Conservation (phyloP, 495 filamentous ascomycete genomes). For the Xylona heveae region DNA sequence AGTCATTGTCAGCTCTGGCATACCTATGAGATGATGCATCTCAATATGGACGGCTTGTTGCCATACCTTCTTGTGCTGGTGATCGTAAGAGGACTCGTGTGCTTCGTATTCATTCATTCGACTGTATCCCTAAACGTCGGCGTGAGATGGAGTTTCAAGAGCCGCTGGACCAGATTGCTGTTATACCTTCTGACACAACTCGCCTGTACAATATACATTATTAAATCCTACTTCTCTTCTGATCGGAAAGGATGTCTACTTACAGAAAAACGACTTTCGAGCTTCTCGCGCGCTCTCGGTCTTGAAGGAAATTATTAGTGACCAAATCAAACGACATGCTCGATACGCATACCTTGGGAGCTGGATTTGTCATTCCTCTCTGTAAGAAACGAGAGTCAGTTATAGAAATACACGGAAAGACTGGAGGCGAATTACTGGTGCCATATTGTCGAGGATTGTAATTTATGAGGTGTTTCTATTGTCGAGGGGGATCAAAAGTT, state of each 20-base stretch:
- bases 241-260: background rate
- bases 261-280: conserved; percentile 73
- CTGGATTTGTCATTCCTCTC: conserved; percentile 7
- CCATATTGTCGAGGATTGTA: background rate
- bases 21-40: no score
- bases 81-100: conserved; percentile 48
- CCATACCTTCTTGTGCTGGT: conserved; percentile 33
- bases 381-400: no score
- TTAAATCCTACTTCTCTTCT: background rate
- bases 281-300: conserved; percentile 78
- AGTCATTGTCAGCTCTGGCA: no score
- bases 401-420: no score
- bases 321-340: background rate
- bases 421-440: background rate
- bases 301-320: conserved; percentile 26
- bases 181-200: conserved; percentile 25
- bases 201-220: conserved; percentile 13
- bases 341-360: conserved; percentile 8
- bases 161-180: background rate
- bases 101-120: conserved; percentile 52
- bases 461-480: no score
- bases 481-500: no score
- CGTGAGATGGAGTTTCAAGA: background rate
- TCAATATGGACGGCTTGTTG: no score
- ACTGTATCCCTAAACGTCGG: conserved; percentile 35